Evolutionary conservation across 2,329 filamentous ascomycete species (phyloP).

Genomic region (Colletotrichum tanaceti): DNA sequence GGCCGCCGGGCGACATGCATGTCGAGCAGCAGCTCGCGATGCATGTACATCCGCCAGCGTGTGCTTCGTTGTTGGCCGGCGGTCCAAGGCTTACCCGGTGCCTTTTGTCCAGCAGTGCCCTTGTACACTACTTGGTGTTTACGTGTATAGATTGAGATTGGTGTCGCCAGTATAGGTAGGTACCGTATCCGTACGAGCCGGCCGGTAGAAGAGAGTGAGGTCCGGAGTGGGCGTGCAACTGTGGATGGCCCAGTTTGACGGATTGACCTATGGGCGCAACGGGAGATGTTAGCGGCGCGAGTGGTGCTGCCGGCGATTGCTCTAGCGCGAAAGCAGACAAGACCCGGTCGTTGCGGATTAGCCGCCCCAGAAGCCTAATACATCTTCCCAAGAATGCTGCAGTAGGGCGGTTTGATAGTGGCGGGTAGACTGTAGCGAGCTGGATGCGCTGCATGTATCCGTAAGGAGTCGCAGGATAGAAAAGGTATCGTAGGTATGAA

Average conservation of each 20-base stretch:
- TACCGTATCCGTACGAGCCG: not conserved
- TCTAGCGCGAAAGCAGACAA: conserved; percentile 34
- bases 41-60: not conserved
- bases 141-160: not conserved
- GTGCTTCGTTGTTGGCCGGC: not conserved
- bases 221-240: conserved; percentile 1
- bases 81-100: not conserved
- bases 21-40: conserved; percentile 13
- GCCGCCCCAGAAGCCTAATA: conserved; percentile 38
- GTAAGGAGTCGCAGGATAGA: not conserved
- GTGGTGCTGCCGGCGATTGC: conserved; percentile 34
- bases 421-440: conserved; percentile 15
- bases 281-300: conserved; percentile 33
- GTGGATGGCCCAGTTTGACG: conserved; percentile 31
- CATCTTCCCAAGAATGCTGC: conserved; percentile 24
- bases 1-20: conserved; percentile 16
- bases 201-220: conserved; percentile 1
- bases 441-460: not conserved
- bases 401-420: conserved; percentile 30
- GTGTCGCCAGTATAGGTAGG: not conserved
- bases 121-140: not conserved
- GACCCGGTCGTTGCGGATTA: conserved; percentile 31
- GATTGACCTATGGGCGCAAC: conserved; percentile 25
- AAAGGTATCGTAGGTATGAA: conserved; percentile 3
- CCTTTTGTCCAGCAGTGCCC: not conserved